Base-by-base conservation (phyloP, 2,329 filamentous ascomycete genomes). In the Colletotrichum somersetense region DNA sequence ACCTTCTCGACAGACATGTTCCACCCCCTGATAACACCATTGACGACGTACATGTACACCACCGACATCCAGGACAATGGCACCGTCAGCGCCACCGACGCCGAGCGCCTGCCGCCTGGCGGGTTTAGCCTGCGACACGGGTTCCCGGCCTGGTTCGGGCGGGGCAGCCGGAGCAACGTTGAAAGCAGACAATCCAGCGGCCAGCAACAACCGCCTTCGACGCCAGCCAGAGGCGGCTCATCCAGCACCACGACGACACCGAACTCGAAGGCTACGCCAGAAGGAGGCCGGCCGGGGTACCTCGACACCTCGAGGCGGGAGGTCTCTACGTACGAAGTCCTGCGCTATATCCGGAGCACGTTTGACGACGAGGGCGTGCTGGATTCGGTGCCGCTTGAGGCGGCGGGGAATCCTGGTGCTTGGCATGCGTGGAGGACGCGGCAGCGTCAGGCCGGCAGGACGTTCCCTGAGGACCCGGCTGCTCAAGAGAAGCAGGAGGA, bases 11-110 rank as follows among this genome's bases (percentile, higher is more conserved):
- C 94, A 76, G 96, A 98, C 80, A 92, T 98, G 76, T 99, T 98
- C 81, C 96, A 99, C 80, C 96, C 96, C 23, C 87, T 99, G 53
- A 91, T 98, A 75, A 95, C 95, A 10, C 95, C 96, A 48, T 87
- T 97, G 73, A 97, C 95, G n/a, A 97, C 94, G 4, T 97, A 97
- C 82, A 96, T 94, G 79, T 97, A 97, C 84, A 93, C 94, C 53
- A 95, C 93, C 73, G 91, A 92, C 69, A 90, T 92, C 46, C 89
- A 93, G 73, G 91, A 91, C 73, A 88, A 89, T 67, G 93, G 93
- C 59, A 94, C 93, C 0, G 92, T 95, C 73, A 96, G 93, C 79
- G 93, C 94, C 11, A 92, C 91, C 2, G 94, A 97, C 76, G 91
- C 94, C 44, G 93, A 97, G 79, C 87, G 93, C 18, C 84, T 98